These are phyloP conservation scores for Triticum monococcum DNA, from an alignment of 176 grass and related monocot genomes.

Conservation along the genomic window DNA sequence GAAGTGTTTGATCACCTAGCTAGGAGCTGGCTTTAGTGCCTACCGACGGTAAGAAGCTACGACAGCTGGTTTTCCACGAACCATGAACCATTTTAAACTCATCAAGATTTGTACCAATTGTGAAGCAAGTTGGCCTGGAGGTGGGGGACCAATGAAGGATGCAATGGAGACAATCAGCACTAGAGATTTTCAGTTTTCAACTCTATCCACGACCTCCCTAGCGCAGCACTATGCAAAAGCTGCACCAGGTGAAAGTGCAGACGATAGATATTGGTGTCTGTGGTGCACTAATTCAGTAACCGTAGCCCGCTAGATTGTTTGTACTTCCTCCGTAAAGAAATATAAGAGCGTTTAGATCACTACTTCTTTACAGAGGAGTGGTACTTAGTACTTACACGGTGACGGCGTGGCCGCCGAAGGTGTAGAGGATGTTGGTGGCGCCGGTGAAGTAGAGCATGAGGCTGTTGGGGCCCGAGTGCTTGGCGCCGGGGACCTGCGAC, in stretches of 20 bases:
- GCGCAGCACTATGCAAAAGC: constrained; percentile 26
- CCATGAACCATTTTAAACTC: constrained; percentile 1
- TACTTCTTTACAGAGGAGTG: too few species aligned
- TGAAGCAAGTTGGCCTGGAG: neutral
- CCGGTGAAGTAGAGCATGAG: constrained; percentile 58
- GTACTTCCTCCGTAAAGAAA: neutral
- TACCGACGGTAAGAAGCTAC: constrained; percentile 17
- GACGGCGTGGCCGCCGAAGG: constrained; percentile 54
- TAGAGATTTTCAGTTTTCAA: neutral
- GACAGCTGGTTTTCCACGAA: constrained; percentile 32
- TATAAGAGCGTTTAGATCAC: too few species aligned
- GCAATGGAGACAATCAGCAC: neutral
- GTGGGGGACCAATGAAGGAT: neutral
- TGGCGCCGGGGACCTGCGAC: constrained; percentile 41
- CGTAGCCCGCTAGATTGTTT: neutral
- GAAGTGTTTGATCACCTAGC: constrained; percentile 27
- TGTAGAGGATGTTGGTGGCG: constrained; percentile 68
- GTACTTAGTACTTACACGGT: constrained; percentile 49
- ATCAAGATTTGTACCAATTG: neutral
- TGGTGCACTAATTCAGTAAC: neutral
- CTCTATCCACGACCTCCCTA: neutral
- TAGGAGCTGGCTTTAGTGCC: constrained; percentile 17
- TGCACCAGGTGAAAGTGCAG: constrained; percentile 15
- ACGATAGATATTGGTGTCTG: neutral
- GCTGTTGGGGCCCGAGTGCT: constrained; percentile 44